Base-by-base conservation (phyloP, 129 eudicot species). In the Flaveria trinervia region DNA sequence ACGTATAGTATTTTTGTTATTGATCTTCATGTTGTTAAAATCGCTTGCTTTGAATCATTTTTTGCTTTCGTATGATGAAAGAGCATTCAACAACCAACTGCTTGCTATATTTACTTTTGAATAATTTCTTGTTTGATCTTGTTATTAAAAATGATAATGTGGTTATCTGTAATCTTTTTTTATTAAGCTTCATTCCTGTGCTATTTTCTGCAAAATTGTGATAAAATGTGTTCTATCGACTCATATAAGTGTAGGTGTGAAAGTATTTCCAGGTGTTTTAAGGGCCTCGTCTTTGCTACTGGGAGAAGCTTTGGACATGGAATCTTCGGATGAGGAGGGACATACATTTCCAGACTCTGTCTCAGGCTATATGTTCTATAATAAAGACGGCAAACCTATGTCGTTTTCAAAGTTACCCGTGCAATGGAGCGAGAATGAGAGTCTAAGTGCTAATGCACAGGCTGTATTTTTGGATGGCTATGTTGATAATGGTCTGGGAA, bases 261-360 rank as follows among this genome's bases (percentile, higher is more conserved):
- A 56, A 57, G 8, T 13, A 25, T 16, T 46, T 48, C 51, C 36
- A 78, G 82, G 70, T 55, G 61, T 55, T 55, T 5, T 33, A 55
- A 55, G 61, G 18, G 61, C 33, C 22, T 22, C 23, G 5, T 22
- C 44, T 45, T 68, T 68, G 68, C 20, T 30, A 22, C 18, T 23
- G 28, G 22, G 18, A 77, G 68, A 77, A 52, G 44, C 73, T 41
- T 59, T 75, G 75, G 45, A 36, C 68, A 91, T 89, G 97, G 84
- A 80, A 7, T 86, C 82, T 51, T 88, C 97, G 59, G 98, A 88
- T 22, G 98, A 93, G 5, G 96, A 93, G 81, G 86, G 77, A 36
- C 92, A 86, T 65, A 70, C 77, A 12, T 52, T 83, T 61, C 85
- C 92, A 45, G 79, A 68, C 48, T 64, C 68, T 68, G 84, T 89